Evolutionary conservation across 1,284 basidiomycete genomes (phyloP).

Genomic region (Caloboletus inedulis): DNA sequence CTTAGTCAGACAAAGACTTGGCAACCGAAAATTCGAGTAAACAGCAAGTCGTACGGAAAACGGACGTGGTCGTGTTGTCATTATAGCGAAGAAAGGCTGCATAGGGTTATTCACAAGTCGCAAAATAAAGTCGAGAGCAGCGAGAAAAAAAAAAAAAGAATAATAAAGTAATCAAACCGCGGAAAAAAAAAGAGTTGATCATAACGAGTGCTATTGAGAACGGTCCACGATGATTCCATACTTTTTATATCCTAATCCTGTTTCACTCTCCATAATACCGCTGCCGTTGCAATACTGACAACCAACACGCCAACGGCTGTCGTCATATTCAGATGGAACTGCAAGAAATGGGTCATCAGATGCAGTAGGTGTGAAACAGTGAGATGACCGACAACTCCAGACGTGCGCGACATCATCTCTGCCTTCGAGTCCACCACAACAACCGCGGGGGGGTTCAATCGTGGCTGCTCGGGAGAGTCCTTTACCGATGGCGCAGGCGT

Average conservation of each 20-base stretch:
- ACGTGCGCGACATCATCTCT: conserved; percentile 16
- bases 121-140: conserved; percentile 18
- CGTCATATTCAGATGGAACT: conserved; percentile 32
- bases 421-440: conserved; percentile 13
- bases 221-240: conserved; percentile 14
- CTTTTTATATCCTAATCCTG: conserved; percentile 33
- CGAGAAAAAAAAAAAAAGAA: conserved; percentile 14
- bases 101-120: conserved; percentile 27
- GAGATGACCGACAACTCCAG: conserved; percentile 33
- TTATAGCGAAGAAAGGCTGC: conserved; percentile 19
- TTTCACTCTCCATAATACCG: conserved; percentile 66
- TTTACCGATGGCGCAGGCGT: conserved; percentile 45
- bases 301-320: conserved; percentile 59
- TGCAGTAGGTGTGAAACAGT: conserved; percentile 9
- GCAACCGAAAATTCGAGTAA: too few relatives aligned
- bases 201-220: conserved; percentile 16
- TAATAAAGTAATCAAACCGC: conserved; percentile 25
- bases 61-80: conserved; percentile 13
- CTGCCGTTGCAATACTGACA: conserved; percentile 59
- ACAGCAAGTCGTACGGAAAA: background rate
- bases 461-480: conserved; percentile 33
- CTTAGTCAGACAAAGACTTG: background rate
- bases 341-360: conserved; percentile 28
- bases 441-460: conserved; percentile 6
- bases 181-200: conserved; percentile 3